phyloP scores from a whole-genome alignment of 139 green algal species.

The Chlamydomonas sphaeroides region DNA sequence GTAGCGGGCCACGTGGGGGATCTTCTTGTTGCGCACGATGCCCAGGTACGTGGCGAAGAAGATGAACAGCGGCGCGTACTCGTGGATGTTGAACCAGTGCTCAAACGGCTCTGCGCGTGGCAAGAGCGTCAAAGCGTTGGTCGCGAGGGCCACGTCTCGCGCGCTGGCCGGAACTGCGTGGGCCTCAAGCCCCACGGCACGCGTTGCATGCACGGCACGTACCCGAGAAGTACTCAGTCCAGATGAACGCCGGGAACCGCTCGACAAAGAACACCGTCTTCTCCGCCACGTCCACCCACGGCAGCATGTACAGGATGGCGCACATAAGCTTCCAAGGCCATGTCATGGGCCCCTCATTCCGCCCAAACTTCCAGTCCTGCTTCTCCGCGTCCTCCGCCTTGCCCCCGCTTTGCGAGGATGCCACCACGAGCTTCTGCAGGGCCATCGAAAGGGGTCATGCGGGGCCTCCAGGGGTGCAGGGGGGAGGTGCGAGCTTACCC shows the following conservation, averaged over 20 bases:
- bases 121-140: too few species aligned
- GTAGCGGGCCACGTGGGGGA: slow-evolving; percentile 70
- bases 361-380: slow-evolving; percentile 73
- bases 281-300: slow-evolving; percentile 72
- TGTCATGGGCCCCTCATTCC: slow-evolving; percentile 68
- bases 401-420: slow-evolving; percentile 43
- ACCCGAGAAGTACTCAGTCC: slow-evolving; percentile 75
- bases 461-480: too few species aligned
- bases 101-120: slow-evolving; percentile 66
- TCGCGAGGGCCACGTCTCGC: too few species aligned
- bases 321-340: slow-evolving; percentile 73
- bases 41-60: slow-evolving; percentile 77
- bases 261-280: slow-evolving; percentile 77
- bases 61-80: slow-evolving; percentile 73
- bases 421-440: slow-evolving; percentile 30
- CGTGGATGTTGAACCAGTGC: slow-evolving; percentile 78
- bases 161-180: too few species aligned
- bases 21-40: slow-evolving; percentile 75
- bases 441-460: not conserved
- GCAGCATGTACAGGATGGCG: slow-evolving; percentile 72
- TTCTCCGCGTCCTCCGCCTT: slow-evolving; percentile 60
- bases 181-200: too few species aligned
- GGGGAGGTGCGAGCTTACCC: too few species aligned
- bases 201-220: not conserved
- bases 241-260: slow-evolving; percentile 67